These are phyloP conservation scores for Lipomyces yamanashiensis DNA, from an alignment of 805 yeast species.

Conservation along the genomic window DNA sequence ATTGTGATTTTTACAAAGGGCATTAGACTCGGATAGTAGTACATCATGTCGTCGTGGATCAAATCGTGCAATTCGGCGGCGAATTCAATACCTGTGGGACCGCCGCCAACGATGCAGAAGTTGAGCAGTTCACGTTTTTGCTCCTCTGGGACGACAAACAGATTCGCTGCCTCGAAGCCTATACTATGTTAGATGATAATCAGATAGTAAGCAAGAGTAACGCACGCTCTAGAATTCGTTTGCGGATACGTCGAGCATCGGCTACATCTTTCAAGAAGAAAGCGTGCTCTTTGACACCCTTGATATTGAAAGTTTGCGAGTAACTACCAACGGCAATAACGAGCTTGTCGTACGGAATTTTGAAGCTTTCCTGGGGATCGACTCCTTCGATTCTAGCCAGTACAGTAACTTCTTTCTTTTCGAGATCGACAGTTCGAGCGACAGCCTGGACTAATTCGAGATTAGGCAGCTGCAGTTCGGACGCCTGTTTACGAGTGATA, in stretches of 20 bases:
- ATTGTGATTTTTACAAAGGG: conserved; percentile 71
- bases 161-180: conserved; percentile 63
- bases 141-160: conserved; percentile 65
- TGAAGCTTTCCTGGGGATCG: conserved; percentile 46
- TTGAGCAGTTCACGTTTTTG: conserved; percentile 64
- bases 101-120: conserved; percentile 74
- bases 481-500: conserved; percentile 8
- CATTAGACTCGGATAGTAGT: conserved; percentile 61
- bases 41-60: conserved; percentile 64
- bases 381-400: conserved; percentile 22
- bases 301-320: conserved; percentile 70
- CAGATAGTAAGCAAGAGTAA: neutral
- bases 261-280: conserved; percentile 66
- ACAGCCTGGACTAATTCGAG: conserved; percentile 29
- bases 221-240: conserved; percentile 52
- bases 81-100: conserved; percentile 75
- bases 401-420: conserved; percentile 15
- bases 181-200: conserved; percentile 17
- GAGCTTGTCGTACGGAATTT: conserved; percentile 69
- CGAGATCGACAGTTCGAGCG: conserved; percentile 22
- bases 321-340: conserved; percentile 71
- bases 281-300: conserved; percentile 61
- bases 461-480: conserved; percentile 13
- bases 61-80: conserved; percentile 73
- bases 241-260: conserved; percentile 62